Percentiles rank a stretch among this genome's conserved stretches.
Conservation (phyloP, 371 early-diverging fungal genomes). For the Capniomyces stellatus region DNA sequence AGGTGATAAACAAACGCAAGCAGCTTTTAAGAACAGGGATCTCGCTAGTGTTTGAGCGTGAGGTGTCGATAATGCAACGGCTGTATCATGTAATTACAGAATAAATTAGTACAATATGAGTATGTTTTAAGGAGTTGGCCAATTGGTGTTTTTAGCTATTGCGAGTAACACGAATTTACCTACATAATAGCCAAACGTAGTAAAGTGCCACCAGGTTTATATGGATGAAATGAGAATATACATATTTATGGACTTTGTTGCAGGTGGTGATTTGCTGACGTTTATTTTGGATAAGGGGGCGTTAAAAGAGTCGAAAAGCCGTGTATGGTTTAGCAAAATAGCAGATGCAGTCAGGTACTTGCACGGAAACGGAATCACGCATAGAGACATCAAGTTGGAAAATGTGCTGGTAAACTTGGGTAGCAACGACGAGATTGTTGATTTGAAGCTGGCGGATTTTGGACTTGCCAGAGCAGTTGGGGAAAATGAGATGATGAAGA, state of each 20-base stretch:
- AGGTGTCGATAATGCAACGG: conserved; percentile 19
- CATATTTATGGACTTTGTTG: conserved; percentile 25
- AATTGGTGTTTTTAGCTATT: neutral
- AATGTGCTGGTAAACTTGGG: conserved; percentile 17
- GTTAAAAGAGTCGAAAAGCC: conserved; percentile 11
- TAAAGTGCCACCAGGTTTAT: conserved; percentile 18
- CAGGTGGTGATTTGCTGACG: conserved; percentile 20
- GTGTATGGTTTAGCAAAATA: conserved; percentile 18
- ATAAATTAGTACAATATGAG: no score
- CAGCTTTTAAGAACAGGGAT: conserved; percentile 21
- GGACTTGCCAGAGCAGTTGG: conserved; percentile 21
- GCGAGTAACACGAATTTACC: no score
- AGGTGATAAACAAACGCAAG: conserved; percentile 20
- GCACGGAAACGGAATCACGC: conserved; percentile 22
- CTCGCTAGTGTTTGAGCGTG: conserved; percentile 20
- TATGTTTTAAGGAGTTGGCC: neutral
- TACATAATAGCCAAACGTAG: conserved; percentile 9
- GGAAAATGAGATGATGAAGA: conserved; percentile 44
- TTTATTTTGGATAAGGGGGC: conserved; percentile 15
- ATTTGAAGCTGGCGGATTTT: conserved; percentile 6
- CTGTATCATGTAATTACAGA: conserved; percentile 7
- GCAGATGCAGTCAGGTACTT: conserved; percentile 21
- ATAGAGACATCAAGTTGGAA: conserved; percentile 25
- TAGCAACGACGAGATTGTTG: neutral
- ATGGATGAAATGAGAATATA: conserved; percentile 19